Evolutionary conservation across 2,329 filamentous ascomycete genomes (phyloP).

Genomic region (Fusarium anguioides): DNA sequence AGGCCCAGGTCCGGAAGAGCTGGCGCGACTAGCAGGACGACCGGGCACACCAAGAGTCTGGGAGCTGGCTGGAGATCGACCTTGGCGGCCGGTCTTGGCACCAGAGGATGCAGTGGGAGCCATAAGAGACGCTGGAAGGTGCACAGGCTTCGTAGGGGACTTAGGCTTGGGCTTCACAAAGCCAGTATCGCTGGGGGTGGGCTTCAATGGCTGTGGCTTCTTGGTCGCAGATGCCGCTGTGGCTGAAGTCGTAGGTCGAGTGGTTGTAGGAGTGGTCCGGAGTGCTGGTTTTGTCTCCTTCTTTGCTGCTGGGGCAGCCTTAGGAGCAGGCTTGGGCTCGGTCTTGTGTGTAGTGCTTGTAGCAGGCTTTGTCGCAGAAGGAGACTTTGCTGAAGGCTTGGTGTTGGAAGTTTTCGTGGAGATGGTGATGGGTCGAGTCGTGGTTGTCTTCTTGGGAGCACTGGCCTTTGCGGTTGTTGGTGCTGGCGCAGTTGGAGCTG

Average conservation of each 20-base stretch:
- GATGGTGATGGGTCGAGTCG: slow-evolving; percentile 39
- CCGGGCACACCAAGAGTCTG: slow-evolving; percentile 49
- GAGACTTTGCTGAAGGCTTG: slow-evolving; percentile 36
- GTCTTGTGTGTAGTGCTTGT: slow-evolving; percentile 40
- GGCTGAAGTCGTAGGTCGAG: slow-evolving; percentile 11
- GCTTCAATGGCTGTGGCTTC: slow-evolving; percentile 58
- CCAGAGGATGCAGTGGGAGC: slow-evolving; percentile 77
- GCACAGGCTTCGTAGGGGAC: slow-evolving; percentile 76
- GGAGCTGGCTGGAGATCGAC: slow-evolving; percentile 49
- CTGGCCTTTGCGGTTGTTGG: slow-evolving; percentile 22
- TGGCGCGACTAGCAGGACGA: slow-evolving; percentile 61
- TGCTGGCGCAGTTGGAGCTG: slow-evolving; percentile 35
- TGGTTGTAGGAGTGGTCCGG: slow-evolving; percentile 28
- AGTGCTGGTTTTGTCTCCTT: slow-evolving; percentile 49
- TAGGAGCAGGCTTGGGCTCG: slow-evolving; percentile 43
- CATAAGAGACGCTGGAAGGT: slow-evolving; percentile 73
- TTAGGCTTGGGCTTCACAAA: slow-evolving; percentile 71
- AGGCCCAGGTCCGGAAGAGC: slow-evolving; percentile 46
- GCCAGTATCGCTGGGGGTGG: slow-evolving; percentile 53
- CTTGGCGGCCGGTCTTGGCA: slow-evolving; percentile 61
- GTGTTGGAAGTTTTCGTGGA: slow-evolving; percentile 41
- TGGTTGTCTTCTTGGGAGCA: slow-evolving; percentile 31
- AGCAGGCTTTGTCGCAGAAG: slow-evolving; percentile 40
- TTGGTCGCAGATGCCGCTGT: slow-evolving; percentile 51
- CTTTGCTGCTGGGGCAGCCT: slow-evolving; percentile 43